Conservation (phyloP, 805 yeast genomes). For the Nakazawaea ernobii region DNA sequence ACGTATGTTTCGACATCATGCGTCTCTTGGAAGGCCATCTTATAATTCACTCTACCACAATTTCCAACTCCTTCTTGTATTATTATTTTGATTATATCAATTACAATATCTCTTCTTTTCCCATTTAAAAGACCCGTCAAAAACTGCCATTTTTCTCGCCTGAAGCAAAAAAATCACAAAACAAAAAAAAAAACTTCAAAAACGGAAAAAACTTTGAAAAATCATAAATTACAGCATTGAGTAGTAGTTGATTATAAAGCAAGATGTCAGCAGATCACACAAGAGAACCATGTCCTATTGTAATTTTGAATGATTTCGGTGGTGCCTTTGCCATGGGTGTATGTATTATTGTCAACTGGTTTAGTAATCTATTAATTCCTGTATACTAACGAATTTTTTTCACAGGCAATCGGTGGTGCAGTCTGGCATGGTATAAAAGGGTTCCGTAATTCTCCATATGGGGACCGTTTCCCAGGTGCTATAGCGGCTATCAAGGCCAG, state of each 20-base stretch:
- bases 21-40: neutral
- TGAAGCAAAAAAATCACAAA: too few relatives aligned
- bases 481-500: constrained; percentile 87
- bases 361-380: neutral
- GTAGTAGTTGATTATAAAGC: too few relatives aligned
- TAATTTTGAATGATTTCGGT: constrained; percentile 93
- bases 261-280: constrained; percentile 73
- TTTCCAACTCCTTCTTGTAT: too few relatives aligned
- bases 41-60: too few relatives aligned
- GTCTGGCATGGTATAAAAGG: constrained; percentile 99
- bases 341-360: constrained; percentile 13
- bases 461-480: constrained; percentile 91
- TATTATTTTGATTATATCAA: too few relatives aligned
- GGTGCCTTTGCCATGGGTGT: constrained; percentile 99
- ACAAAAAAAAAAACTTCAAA: too few relatives aligned
- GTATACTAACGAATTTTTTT: constrained; percentile 6
- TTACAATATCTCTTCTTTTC: too few relatives aligned
- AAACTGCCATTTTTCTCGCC: too few relatives aligned
- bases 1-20: constrained; percentile 24
- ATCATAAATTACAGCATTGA: too few relatives aligned
- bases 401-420: constrained; percentile 80
- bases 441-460: constrained; percentile 94
- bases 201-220: too few relatives aligned
- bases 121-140: too few relatives aligned
- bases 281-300: constrained; percentile 98